Base-by-base conservation (phyloP, 192 early-diverging fungal species). In the Backusella luteola region DNA sequence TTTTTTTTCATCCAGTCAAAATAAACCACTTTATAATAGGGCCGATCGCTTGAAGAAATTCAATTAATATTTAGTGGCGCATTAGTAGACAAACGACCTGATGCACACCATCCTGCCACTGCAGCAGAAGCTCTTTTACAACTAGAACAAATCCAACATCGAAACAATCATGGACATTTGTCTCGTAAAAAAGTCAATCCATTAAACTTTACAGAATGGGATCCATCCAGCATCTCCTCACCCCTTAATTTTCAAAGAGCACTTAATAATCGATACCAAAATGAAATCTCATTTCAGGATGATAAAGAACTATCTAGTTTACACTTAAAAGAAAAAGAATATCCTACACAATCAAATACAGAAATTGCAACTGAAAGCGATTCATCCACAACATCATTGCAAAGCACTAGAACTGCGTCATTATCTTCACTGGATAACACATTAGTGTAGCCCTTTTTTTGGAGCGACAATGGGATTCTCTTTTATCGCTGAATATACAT, bases 11-110 rank as follows among this genome's bases (percentile, higher is more conserved):
- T 29, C 1, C 29, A 29, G 29, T 1, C 29, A 1, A 29, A 29
- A 29, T 29, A 29, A 29, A 29, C 29, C 29, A 29, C 29, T 29
- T 29, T 29, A 26, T 29, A 19, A 63, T 68, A 76, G 75, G 75
- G 59, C 19, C 59, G 73, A 53, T 73, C 78, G 36, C 52, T 79
- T 14, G 78, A 79, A 44, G 78, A 79, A 35, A 79, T 79, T 41
- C 73, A 79, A 42, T 69, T 79, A 34, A 69, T 75, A 69, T 79
- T 79, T 72, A 79, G 78, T 46, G 78, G 78, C 21, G 73, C 74
- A 0, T 46, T 79, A 59, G 46, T 75, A 23, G 73, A 79, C 35
- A 67, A 79, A 59, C 53, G 49, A 4, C 49, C 74, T 66, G 46
- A 71, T 14, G 78, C 74, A 19, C 78, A 79, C 34, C 78, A 79